Evolutionary conservation across 2,329 filamentous ascomycete genomes (phyloP).

Genomic region (Myriangium duriaei): DNA sequence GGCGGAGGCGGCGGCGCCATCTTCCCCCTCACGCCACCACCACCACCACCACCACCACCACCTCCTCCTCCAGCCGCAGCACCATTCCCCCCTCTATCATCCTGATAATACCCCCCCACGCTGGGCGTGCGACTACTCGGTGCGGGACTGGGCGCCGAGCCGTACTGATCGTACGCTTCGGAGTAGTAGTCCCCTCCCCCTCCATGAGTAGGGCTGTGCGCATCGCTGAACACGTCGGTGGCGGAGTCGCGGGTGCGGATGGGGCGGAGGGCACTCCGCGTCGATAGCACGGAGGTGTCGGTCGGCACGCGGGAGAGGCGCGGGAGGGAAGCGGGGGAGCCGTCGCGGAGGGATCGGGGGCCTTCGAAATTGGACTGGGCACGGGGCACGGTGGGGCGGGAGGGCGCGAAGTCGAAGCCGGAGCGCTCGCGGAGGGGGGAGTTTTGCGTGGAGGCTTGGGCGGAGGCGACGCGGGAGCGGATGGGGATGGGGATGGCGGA

Average conservation of each 20-base stretch:
- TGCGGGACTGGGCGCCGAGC: constrained; percentile 41
- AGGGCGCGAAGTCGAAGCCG: constrained; percentile 29
- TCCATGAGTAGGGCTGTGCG: constrained; percentile 16
- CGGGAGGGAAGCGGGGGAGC: constrained; percentile 33
- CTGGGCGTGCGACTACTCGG: constrained; percentile 36
- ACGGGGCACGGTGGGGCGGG: constrained; percentile 36
- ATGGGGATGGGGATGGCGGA: constrained; percentile 39
- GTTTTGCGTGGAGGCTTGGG: constrained; percentile 24
- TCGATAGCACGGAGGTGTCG: constrained; percentile 39
- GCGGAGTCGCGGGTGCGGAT: constrained; percentile 21
- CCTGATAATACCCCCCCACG: constrained; percentile 38
- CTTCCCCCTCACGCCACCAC: constrained; percentile 24
- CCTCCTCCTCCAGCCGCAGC: no score
- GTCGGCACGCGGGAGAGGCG: constrained; percentile 42
- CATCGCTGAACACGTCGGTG: constrained; percentile 38
- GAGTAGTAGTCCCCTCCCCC: neutral
- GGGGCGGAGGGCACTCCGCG: constrained; percentile 34
- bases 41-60: constrained; percentile 14
- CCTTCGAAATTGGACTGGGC: constrained; percentile 46
- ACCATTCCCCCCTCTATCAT: no score
- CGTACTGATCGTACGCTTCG: constrained; percentile 39
- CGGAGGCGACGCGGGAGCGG: constrained; percentile 31
- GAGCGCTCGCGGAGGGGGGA: constrained; percentile 30
- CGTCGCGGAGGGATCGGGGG: constrained; percentile 36
- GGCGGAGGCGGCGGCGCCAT: constrained; percentile 52